Conservation (phyloP, 371 early-diverging fungal species). For the Syncephalis plumigaleata region DNA sequence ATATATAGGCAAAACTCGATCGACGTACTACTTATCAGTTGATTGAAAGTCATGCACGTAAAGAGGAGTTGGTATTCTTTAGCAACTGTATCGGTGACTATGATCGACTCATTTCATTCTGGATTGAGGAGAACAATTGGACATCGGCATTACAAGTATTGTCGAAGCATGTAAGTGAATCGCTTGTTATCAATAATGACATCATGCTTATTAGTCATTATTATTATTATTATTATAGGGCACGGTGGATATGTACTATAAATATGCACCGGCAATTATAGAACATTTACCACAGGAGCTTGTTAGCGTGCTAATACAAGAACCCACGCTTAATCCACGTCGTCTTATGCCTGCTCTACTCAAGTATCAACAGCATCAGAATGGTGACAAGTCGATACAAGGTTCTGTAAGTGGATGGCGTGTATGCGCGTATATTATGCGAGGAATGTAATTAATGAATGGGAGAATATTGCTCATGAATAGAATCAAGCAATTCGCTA, state of each 20-base stretch:
- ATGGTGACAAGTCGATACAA: too few relatives aligned
- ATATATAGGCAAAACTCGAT: slow-evolving; percentile 26
- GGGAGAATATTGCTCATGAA: too few relatives aligned
- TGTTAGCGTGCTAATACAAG: slow-evolving; percentile 70
- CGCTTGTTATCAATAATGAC: not conserved
- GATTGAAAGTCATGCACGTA: slow-evolving; percentile 68
- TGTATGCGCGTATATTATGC: too few relatives aligned
- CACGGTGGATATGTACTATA: slow-evolving; percentile 62
- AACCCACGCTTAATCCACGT: slow-evolving; percentile 57
- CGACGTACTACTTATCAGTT: slow-evolving; percentile 52
- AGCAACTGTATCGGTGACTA: slow-evolving; percentile 63
- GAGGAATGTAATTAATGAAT: too few relatives aligned
- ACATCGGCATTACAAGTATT: slow-evolving; percentile 53
- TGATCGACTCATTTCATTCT: slow-evolving; percentile 60
- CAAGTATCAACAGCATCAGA: slow-evolving; percentile 39
- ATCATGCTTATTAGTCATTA: not conserved
- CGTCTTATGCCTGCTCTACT: slow-evolving; percentile 77
- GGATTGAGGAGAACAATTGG: slow-evolving; percentile 59
- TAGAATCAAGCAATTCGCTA: slow-evolving; percentile 82
- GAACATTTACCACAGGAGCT: slow-evolving; percentile 59
- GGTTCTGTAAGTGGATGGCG: too few relatives aligned
- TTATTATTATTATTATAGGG: slow-evolving; percentile 18
- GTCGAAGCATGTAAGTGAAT: slow-evolving; percentile 34
- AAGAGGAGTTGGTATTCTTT: slow-evolving; percentile 53
- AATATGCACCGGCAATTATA: slow-evolving; percentile 65